Evolutionary conservation across 345 rosid genomes (phyloP).

Genomic region (Pelargonium nanum): DNA sequence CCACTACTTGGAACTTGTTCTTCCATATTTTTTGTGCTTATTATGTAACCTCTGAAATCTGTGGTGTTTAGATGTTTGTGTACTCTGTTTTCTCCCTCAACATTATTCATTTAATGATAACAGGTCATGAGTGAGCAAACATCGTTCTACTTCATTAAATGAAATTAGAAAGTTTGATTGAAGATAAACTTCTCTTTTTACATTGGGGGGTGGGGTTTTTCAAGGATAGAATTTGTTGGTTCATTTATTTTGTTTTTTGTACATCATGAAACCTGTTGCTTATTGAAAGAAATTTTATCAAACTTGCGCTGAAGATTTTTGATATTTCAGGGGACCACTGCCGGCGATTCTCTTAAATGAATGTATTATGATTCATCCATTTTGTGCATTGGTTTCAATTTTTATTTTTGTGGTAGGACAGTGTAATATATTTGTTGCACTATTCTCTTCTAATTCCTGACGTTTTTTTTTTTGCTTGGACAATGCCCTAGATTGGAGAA

Average conservation of each 20-base stretch:
- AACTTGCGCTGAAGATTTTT: background rate
- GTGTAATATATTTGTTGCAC: background rate
- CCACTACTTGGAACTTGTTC: too few species aligned
- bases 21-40: too few species aligned
- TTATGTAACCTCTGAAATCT: too few species aligned
- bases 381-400: background rate
- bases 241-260: background rate
- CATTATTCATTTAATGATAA: background rate
- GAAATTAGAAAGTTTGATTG: too few species aligned
- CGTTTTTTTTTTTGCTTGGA: slow-evolving; percentile 13
- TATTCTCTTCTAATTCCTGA: background rate
- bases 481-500: slow-evolving; percentile 46
- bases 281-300: background rate
- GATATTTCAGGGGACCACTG: too few species aligned
- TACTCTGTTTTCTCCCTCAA: background rate
- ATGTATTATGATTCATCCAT: too few species aligned
- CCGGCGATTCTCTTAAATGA: too few species aligned
- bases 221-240: too few species aligned
- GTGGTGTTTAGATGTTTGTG: background rate
- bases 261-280: background rate
- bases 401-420: background rate
- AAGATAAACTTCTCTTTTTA: too few species aligned
- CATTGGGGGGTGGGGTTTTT: too few species aligned
- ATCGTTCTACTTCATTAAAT: background rate
- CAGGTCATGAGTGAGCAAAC: background rate